These are phyloP conservation scores for Lasiodiplodia theobromae DNA, from an alignment of 2,329 filamentous ascomycete genomes.

Conservation along the genomic window DNA sequence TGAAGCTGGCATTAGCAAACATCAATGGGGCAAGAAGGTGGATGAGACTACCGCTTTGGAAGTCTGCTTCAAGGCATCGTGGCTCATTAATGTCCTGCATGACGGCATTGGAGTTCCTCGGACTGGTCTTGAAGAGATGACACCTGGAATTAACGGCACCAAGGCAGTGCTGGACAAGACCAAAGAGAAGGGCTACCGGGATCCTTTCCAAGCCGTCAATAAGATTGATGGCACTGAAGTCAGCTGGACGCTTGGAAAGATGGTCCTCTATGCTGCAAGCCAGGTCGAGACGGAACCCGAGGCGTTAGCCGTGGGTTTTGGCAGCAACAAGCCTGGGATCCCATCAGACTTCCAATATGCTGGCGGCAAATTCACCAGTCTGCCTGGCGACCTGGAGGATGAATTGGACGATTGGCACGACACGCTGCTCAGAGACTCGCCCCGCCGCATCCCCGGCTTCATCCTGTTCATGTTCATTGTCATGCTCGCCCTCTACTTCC, in stretches of 20 bases:
- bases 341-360: constrained; percentile 85
- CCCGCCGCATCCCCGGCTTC: constrained; percentile 75
- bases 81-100: constrained; percentile 96
- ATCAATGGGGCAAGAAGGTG: constrained; percentile 79
- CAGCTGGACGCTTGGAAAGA: constrained; percentile 96
- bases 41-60: constrained; percentile 77
- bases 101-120: constrained; percentile 94
- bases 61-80: constrained; percentile 97
- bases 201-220: constrained; percentile 91
- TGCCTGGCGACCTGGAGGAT: constrained; percentile 54
- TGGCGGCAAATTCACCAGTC: constrained; percentile 60
- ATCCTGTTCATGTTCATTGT: constrained; percentile 80
- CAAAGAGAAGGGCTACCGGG: constrained; percentile 77
- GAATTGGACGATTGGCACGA: constrained; percentile 62
- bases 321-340: constrained; percentile 75
- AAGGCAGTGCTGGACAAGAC: constrained; percentile 72
- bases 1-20: constrained; percentile 65
- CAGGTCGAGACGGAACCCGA: constrained; percentile 65
- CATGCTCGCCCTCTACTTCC: constrained; percentile 71
- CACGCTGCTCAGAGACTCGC: constrained; percentile 67
- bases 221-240: constrained; percentile 92
- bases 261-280: constrained; percentile 91
- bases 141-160: constrained; percentile 70
- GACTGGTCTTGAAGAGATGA: constrained; percentile 74
- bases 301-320: constrained; percentile 85